These are phyloP conservation scores for Cryomyces minteri DNA, from an alignment of 495 filamentous ascomycete genomes.

Conservation along the genomic window DNA sequence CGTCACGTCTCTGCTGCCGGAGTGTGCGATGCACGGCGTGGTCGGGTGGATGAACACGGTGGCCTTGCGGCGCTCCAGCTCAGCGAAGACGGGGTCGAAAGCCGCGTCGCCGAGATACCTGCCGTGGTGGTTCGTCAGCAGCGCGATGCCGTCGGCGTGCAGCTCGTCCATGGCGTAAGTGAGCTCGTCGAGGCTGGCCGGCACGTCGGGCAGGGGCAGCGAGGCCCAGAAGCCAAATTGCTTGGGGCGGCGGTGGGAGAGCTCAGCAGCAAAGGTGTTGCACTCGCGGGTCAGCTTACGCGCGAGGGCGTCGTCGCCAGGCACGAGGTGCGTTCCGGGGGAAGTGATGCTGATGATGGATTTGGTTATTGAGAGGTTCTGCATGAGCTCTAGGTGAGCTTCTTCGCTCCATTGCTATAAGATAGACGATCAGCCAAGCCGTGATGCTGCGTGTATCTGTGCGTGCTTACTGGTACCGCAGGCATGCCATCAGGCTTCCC, in stretches of 20 bases:
- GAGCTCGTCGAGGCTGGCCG: slow-evolving; percentile 26
- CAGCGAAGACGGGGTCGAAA: slow-evolving; percentile 24
- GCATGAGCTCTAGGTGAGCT: slow-evolving; percentile 29
- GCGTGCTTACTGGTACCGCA: neutral
- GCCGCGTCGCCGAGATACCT: slow-evolving; percentile 29
- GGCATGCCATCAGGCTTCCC: slow-evolving; percentile 11
- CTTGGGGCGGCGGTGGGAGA: slow-evolving; percentile 19
- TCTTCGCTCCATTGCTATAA: slow-evolving; percentile 21
- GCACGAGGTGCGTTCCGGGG: slow-evolving; percentile 28
- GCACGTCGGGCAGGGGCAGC: slow-evolving; percentile 29
- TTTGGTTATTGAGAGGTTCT: slow-evolving; percentile 23
- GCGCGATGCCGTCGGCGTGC: slow-evolving; percentile 27
- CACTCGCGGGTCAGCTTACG: slow-evolving; percentile 14
- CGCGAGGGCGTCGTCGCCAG: slow-evolving; percentile 17
- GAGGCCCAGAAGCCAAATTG: slow-evolving; percentile 32
- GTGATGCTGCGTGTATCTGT: too few relatives aligned
- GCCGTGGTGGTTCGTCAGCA: slow-evolving; percentile 29
- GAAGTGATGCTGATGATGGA: slow-evolving; percentile 33
- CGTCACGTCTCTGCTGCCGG: too few relatives aligned
- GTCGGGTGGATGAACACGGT: slow-evolving; percentile 37
- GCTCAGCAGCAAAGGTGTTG: slow-evolving; percentile 24
- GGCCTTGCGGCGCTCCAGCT: slow-evolving; percentile 13
- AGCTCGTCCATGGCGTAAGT: slow-evolving; percentile 20
- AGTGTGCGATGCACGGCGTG: slow-evolving; percentile 4
- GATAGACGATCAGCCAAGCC: too few relatives aligned